Evolutionary conservation across 2,329 filamentous ascomycete genomes (phyloP).

Genomic region (Emydomyces testavorans): DNA sequence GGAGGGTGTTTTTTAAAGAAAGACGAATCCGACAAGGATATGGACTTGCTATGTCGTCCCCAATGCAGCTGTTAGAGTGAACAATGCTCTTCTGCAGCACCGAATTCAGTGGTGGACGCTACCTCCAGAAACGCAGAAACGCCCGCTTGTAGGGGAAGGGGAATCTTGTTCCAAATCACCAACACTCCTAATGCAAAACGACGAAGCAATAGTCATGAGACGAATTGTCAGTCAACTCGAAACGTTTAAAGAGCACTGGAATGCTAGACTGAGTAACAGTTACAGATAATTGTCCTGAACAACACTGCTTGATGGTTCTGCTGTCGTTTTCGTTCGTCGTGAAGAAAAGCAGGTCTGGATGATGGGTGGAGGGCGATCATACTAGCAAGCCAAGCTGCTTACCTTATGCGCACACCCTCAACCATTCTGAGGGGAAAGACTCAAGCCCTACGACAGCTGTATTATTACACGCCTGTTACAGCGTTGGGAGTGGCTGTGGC

Average conservation of each 20-base stretch:
- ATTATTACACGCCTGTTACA: not conserved
- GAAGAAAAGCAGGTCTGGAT: not conserved
- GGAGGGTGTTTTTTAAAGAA: not conserved
- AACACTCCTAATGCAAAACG: not conserved
- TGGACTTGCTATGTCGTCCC: not conserved
- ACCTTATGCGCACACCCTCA: not conserved
- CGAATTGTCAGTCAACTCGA: not conserved
- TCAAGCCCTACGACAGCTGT: not conserved
- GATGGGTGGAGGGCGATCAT: not conserved
- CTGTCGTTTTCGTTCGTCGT: not conserved
- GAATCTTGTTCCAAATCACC: not conserved
- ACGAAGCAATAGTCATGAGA: not conserved
- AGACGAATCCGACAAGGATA: not conserved
- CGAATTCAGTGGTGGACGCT: not conserved
- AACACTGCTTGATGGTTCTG: no score
- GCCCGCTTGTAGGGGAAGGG: not conserved
- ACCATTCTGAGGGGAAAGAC: not conserved
- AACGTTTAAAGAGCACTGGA: no score
- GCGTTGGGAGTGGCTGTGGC: no score
- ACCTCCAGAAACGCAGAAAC: conserved; percentile 7
- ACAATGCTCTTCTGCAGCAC: not conserved
- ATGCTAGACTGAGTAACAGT: no score
- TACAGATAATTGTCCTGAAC: no score
- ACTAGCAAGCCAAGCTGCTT: not conserved
- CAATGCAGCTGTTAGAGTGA: not conserved